Base-by-base conservation (phyloP, 2,329 filamentous ascomycete species). In the Lachnellula occidentalis region DNA sequence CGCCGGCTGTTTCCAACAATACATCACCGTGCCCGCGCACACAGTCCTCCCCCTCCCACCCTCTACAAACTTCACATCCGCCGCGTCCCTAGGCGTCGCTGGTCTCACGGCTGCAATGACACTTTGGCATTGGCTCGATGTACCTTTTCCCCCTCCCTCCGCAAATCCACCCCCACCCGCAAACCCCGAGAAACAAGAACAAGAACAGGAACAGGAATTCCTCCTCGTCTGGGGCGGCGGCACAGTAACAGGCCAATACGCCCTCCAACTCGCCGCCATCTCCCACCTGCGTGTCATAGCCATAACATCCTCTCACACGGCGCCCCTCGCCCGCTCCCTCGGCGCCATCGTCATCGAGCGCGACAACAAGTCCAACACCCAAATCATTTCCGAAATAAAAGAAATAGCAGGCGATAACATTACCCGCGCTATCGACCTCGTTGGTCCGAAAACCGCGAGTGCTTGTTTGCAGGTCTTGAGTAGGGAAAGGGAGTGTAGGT, bases 1-100 rank as follows among this genome's bases (percentile, higher is more conserved):
- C 45, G 72, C 73, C 34, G 73, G 72, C 24, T 73, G 71, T 56
- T 75, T 74, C 57, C 73, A 75, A 59, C 64, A 74, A 41, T 70
- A 66, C 50, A 71, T 74, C 15, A 68, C 71, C n/a, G 72, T 73
- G 1, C 71, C 71, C 5, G 61, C 68, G 34, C 71, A 74, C 51
- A 75, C 72, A 5, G 71, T 74, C n/a, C 63, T 68, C n/a, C 68
- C 64, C 6, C 66, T 75, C 19, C 73, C 73, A 0, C 54, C 50
- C 1, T 64, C 66, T 31, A 59, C 73, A 15, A 54, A 61, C 12
- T 69, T 72, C 39, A 63, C 69, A 49, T 53, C 65, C 8, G 72
- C 71, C 9, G 67, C 72, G 5, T 72, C 69, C 21, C 65, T 74
- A 2, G 73, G 73, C 4, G 72, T 75, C 1, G 71, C 70, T 2